A percentile compares a stretch with the other conserved stretches of the same genome.
Evolutionary conservation across 345 rosid species (phyloP).

Genomic region (Citrus sinensis): DVS_A1.0 CM039168.1:2001001-2001500

Average conservation of each 20-base stretch:
- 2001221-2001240: conserved; percentile 44
- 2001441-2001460: conserved; percentile 78
- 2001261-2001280: conserved; percentile 84
- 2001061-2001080: conserved; percentile 83
- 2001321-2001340: conserved; percentile 79
- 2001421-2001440: conserved; percentile 59
- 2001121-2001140: not conserved
- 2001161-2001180: too few species aligned
- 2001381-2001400: not conserved
- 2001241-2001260: conserved; percentile 79
- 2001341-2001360: conserved; percentile 64
- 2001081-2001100: conserved; percentile 79
- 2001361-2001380: not conserved
- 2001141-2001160: not conserved
- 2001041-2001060: conserved; percentile 56
- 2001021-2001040: conserved; percentile 63
- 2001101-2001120: conserved; percentile 44
- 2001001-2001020: conserved; percentile 41
- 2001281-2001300: conserved; percentile 78
- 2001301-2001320: conserved; percentile 85
- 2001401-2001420: not conserved
- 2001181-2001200: conserved; percentile 50
- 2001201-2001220: conserved; percentile 79
- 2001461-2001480: conserved; percentile 73
- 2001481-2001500: conserved; percentile 90